A percentile compares a stretch with the other conserved stretches of the same genome.
Conservation (phyloP, 169 alveolate genomes). For the Hepatocystis sp. region DNA sequence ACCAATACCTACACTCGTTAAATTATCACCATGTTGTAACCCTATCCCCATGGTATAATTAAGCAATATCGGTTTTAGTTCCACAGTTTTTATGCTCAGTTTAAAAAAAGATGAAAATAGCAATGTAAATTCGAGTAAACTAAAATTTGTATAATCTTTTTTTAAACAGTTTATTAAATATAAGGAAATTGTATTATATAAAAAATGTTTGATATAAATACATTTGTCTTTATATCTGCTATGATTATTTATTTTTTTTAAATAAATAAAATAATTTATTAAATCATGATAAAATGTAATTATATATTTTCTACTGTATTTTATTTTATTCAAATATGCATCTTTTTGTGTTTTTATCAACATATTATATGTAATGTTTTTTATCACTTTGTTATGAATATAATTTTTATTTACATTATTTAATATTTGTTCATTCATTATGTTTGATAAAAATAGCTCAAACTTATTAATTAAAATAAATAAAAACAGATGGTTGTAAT, state of each 20-base stretch:
- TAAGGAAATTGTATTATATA: constrained; percentile 9
- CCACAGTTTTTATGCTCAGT: constrained; percentile 10
- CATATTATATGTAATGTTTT: not conserved
- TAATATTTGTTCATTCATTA: no score
- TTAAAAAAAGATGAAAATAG: constrained; percentile 21
- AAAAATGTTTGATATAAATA: not conserved
- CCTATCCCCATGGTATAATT: constrained; percentile 3
- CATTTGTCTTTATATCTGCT: constrained; percentile 20
- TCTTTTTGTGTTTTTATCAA: no score
- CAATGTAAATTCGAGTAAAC: constrained; percentile 6
- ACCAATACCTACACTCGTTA: no score
- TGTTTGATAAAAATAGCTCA: not conserved
- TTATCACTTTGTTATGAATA: not conserved
- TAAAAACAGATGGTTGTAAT: constrained; percentile 50
- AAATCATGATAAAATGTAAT: constrained; percentile 39
- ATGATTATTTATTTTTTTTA: not conserved
- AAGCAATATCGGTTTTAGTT: constrained; percentile 3
- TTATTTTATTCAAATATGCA: constrained; percentile 18
- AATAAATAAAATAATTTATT: constrained; percentile 29
- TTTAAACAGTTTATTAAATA: constrained; percentile 1
- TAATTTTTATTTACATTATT: no score
- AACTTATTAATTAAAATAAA: constrained; percentile 23
- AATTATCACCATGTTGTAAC: not conserved
- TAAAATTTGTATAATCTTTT: constrained; percentile 10
- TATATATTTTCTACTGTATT: constrained; percentile 20